A percentile compares a stretch with the other conserved stretches of the same genome.
Evolutionary conservation across 2,329 filamentous ascomycete genomes (phyloP).

Genomic region (Pseudopyrenochaeta lycopersici): DNA sequence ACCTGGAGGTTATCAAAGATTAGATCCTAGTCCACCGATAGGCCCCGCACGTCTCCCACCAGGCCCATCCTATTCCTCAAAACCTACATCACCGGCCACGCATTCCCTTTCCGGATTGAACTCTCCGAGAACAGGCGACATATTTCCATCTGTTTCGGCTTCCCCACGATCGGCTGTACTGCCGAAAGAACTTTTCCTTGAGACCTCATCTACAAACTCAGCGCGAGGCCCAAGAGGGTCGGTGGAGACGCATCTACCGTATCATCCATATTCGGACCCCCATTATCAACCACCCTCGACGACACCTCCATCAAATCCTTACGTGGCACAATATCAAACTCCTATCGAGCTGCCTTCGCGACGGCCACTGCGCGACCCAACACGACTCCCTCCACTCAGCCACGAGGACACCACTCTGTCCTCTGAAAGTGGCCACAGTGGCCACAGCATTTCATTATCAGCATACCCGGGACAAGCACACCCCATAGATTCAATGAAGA

Average conservation of each 20-base stretch:
- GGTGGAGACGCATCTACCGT: conserved; percentile 28
- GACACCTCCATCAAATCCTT: conserved; percentile 26
- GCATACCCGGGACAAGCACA: conserved; percentile 20
- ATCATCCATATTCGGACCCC: conserved; percentile 26
- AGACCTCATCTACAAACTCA: conserved; percentile 25
- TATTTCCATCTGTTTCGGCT: conserved; percentile 45
- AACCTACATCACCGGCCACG: conserved; percentile 44
- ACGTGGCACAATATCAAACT: conserved; percentile 29
- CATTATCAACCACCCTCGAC: conserved; percentile 26
- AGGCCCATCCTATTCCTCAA: conserved; percentile 37
- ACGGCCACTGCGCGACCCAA: conserved; percentile 38
- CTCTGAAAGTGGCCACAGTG: conserved; percentile 46
- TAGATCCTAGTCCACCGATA: conserved; percentile 40
- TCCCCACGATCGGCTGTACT: conserved; percentile 42
- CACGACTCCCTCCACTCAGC: conserved; percentile 44
- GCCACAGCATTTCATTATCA: conserved; percentile 21
- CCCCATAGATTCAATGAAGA: conserved; percentile 43
- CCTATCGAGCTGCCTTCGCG: conserved; percentile 42
- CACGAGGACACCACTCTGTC: conserved; percentile 52
- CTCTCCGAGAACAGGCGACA: conserved; percentile 43
- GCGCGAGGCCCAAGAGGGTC: conserved; percentile 30
- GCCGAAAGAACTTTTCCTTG: conserved; percentile 37
- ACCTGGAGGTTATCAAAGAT: conserved; percentile 22
- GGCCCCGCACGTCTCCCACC: conserved; percentile 35
- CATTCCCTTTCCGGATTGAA: conserved; percentile 42